Conservation (phyloP, 2,329 filamentous ascomycete species). For the Teratosphaeria zuluensis region DNA sequence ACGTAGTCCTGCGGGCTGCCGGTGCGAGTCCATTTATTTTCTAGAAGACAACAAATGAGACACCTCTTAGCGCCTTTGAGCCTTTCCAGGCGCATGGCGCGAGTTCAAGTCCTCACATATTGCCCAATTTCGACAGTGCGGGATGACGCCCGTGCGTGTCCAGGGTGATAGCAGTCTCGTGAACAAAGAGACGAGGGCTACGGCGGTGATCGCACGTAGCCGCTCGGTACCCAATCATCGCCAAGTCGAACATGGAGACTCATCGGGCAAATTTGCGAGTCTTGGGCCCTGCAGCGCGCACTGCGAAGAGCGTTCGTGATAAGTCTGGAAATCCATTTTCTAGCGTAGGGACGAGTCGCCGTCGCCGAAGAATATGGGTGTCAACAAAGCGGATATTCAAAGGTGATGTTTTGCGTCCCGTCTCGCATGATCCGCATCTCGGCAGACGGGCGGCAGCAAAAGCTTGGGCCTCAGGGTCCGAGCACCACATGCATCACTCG, state of each 20-base stretch:
- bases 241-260: neutral
- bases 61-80: constrained; percentile 4
- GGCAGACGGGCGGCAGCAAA: neutral
- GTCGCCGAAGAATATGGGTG: constrained; percentile 12
- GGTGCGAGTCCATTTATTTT: constrained; percentile 15
- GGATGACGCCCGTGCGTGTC: neutral
- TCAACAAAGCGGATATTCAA: neutral
- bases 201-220: neutral
- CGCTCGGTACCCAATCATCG: constrained; percentile 2
- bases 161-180: neutral
- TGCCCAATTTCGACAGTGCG: neutral
- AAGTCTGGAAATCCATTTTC: neutral
- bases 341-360: constrained; percentile 4
- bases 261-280: neutral
- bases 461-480: neutral
- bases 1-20: constrained; percentile 19
- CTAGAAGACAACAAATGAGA: constrained; percentile 21
- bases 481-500: neutral
- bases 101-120: neutral
- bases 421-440: neutral
- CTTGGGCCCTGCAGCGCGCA: neutral
- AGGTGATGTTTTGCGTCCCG: constrained; percentile 1
- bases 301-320: neutral
- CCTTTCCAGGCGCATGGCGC: constrained; percentile 3
- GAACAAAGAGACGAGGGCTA: neutral